These are phyloP conservation scores for Penicillium samsonianum DNA, from an alignment of 495 filamentous ascomycete species.

Conservation along the genomic window DNA sequence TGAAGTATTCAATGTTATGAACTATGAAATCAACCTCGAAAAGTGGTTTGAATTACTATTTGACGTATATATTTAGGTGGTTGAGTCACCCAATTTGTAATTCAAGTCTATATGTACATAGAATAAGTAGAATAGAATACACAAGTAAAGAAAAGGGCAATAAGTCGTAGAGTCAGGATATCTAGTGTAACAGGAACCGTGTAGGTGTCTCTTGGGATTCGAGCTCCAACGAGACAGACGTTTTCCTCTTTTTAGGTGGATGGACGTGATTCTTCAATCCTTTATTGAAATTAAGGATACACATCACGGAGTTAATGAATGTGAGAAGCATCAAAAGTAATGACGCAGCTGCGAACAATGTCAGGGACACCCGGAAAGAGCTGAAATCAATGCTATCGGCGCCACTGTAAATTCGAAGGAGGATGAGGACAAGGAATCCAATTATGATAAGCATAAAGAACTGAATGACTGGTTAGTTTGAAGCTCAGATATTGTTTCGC, in stretches of 20 bases:
- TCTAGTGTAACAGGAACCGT: constrained; percentile 9
- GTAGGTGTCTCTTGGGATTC: constrained; percentile 7
- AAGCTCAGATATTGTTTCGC: neutral
- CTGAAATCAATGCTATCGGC: constrained; percentile 2
- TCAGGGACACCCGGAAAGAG: constrained; percentile 20
- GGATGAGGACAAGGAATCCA: constrained; percentile 12
- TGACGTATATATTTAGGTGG: neutral
- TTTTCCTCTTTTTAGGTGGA: constrained; percentile 2
- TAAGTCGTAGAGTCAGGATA: neutral
- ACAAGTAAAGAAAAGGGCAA: neutral
- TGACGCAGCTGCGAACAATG: constrained; percentile 20
- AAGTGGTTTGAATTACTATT: too few species aligned
- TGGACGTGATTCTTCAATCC: constrained; percentile 22
- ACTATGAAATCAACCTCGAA: too few species aligned
- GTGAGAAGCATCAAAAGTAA: constrained; percentile 18
- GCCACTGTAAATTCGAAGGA: constrained; percentile 10
- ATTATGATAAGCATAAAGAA: constrained; percentile 18
- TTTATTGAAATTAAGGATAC: constrained; percentile 27
- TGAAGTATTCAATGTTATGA: too few species aligned
- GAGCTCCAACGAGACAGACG: constrained; percentile 6
- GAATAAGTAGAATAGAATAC: neutral
- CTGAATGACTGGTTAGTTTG: constrained; percentile 13
- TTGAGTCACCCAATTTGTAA: neutral
- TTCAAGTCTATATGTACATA: neutral
- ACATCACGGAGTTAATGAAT: constrained; percentile 20